phyloP scores from a whole-genome alignment of 345 rosid species.

The Euphorbia lathyris region DNA sequence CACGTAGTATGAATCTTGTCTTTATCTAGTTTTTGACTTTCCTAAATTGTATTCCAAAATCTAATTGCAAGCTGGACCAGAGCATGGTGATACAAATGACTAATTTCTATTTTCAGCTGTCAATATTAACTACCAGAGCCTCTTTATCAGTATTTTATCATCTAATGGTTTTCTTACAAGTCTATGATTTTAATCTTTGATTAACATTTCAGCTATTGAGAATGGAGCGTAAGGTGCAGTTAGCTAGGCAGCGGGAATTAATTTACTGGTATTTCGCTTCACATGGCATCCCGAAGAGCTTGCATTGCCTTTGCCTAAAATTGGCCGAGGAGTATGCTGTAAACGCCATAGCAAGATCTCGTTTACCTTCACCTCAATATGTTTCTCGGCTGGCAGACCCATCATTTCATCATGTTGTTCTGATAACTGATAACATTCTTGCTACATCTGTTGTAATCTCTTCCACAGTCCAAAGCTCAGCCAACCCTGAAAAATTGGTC shows the following conservation, averaged over 20 bases:
- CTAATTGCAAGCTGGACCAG: not conserved
- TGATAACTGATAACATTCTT: conserved; percentile 79
- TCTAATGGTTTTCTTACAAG: not conserved
- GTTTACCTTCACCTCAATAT: conserved; percentile 75
- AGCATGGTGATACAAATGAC: not conserved
- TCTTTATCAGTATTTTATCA: not conserved
- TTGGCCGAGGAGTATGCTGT: conserved; percentile 87
- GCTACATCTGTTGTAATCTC: conserved; percentile 89
- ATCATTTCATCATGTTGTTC: conserved; percentile 67
- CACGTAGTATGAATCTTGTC: not conserved
- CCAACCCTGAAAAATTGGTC: conserved; percentile 64
- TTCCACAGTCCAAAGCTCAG: conserved; percentile 60
- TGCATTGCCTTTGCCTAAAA: conserved; percentile 80
- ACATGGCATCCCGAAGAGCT: conserved; percentile 76
- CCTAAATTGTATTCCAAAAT: not conserved
- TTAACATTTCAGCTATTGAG: conserved; percentile 47
- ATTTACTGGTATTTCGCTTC: conserved; percentile 91
- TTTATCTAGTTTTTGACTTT: not conserved
- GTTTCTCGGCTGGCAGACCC: conserved; percentile 65
- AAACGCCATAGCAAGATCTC: conserved; percentile 71
- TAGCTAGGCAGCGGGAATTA: conserved; percentile 69
- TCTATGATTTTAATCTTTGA: conserved; percentile 8
- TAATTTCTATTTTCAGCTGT: not conserved
- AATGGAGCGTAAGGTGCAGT: conserved; percentile 74
- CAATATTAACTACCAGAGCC: not conserved